phyloP scores from a whole-genome alignment of 2,329 filamentous ascomycete species.

The Microdochium paspali region DNA sequence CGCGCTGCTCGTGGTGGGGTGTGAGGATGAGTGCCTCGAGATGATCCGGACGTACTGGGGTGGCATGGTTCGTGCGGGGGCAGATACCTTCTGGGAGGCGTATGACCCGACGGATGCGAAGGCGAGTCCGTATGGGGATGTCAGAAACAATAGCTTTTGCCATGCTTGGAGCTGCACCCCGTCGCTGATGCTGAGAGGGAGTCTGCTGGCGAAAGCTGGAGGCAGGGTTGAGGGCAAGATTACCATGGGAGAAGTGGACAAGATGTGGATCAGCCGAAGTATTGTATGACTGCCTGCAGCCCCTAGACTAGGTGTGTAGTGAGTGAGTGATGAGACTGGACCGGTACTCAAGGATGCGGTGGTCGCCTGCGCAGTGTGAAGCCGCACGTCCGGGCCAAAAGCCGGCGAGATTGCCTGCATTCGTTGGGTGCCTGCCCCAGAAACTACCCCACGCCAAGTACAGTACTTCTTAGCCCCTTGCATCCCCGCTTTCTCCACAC shows the following conservation, averaged over 20 bases:
- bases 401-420: too few relatives aligned
- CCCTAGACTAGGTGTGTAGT: not conserved
- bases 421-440: too few relatives aligned
- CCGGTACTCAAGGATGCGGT: too few relatives aligned
- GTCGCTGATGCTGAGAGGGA: slow-evolving; percentile 14
- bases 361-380: too few relatives aligned
- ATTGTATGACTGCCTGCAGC: too few relatives aligned
- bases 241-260: not conserved
- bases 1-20: slow-evolving; percentile 14
- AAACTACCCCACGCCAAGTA: too few relatives aligned
- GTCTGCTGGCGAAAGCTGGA: not conserved
- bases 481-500: too few relatives aligned
- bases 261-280: not conserved
- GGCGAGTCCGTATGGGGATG: slow-evolving; percentile 20
- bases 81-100: slow-evolving; percentile 23
- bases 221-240: not conserved
- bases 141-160: slow-evolving; percentile 21
- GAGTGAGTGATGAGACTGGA: too few relatives aligned
- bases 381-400: too few relatives aligned
- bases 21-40: slow-evolving; percentile 14
- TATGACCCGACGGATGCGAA: slow-evolving; percentile 16
- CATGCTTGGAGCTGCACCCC: slow-evolving; percentile 23
- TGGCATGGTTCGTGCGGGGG: slow-evolving; percentile 19
- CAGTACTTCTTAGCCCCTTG: too few relatives aligned
- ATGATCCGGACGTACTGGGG: slow-evolving; percentile 22